Evolutionary conservation across 2,329 filamentous ascomycete genomes (phyloP).

Genomic region (Neophaeococcomyces aloes): DNA sequence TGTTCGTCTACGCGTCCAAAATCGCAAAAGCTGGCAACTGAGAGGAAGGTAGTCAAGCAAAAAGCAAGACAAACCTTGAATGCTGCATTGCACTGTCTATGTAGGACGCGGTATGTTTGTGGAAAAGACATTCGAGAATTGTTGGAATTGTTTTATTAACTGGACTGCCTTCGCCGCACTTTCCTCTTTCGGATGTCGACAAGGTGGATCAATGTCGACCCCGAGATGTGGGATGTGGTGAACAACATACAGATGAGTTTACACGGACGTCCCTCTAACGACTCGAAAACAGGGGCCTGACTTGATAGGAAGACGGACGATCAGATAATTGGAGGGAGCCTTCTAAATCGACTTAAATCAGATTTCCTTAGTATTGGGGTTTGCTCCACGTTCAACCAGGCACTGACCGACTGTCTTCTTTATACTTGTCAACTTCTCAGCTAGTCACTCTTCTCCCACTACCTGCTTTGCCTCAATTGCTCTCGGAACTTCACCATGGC

Average conservation of each 20-base stretch:
- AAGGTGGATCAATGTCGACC: not conserved
- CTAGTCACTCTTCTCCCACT: too few relatives aligned
- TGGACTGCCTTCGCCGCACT: constrained; percentile 3
- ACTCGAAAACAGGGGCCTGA: too few relatives aligned
- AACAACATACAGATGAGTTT: not conserved
- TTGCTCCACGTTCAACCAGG: too few relatives aligned
- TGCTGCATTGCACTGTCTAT: constrained; percentile 81
- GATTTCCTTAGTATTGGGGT: too few relatives aligned
- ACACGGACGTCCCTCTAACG: too few relatives aligned
- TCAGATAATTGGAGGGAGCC: too few relatives aligned
- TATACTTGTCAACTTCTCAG: too few relatives aligned
- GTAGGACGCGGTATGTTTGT: constrained; percentile 56
- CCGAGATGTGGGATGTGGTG: not conserved
- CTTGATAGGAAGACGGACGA: too few relatives aligned
- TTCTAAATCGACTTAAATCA: too few relatives aligned
- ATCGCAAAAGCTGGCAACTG: constrained; percentile 57
- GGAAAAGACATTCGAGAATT: constrained; percentile 29
- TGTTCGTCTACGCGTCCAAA: constrained; percentile 48
- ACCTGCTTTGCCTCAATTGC: too few relatives aligned
- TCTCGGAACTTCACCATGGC: constrained; percentile 54
- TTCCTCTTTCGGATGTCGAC: not conserved
- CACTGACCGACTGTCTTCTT: too few relatives aligned
- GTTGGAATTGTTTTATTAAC: constrained; percentile 9
- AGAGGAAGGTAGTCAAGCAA: constrained; percentile 50
- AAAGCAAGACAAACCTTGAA: constrained; percentile 53